These are phyloP conservation scores for Coemansia sp. DNA, from an alignment of 192 early-diverging fungal species.

Conservation along the genomic window DNA sequence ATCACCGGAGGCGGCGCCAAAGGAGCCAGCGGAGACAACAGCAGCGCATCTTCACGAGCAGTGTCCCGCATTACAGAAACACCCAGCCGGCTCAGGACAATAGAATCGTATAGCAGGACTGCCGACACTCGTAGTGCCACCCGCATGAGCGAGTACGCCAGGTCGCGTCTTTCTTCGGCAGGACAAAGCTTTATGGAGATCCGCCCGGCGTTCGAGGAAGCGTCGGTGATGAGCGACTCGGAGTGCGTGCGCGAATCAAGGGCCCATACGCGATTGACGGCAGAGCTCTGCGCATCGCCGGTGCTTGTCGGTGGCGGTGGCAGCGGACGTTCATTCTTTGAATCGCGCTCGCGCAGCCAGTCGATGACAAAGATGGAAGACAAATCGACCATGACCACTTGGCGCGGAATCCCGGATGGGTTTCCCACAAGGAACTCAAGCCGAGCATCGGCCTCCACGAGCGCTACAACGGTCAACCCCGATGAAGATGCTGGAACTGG, in stretches of 20 bases:
- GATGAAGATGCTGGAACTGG: conserved; percentile 13
- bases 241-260: conserved; percentile 13
- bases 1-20: conserved; percentile 18
- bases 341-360: conserved; percentile 33
- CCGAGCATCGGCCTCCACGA: conserved; percentile 9
- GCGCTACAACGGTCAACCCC: conserved; percentile 5
- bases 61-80: neutral
- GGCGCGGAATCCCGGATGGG: conserved; percentile 45
- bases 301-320: conserved; percentile 49
- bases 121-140: conserved; percentile 25
- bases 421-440: conserved; percentile 14
- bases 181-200: conserved; percentile 48
- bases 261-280: conserved; percentile 31
- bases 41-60: neutral
- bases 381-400: conserved; percentile 50
- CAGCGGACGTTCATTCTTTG: conserved; percentile 14
- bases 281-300: conserved; percentile 25
- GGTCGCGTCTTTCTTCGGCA: conserved; percentile 30
- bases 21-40: neutral
- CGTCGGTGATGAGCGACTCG: conserved; percentile 13
- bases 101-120: conserved; percentile 10
- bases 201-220: conserved; percentile 45
- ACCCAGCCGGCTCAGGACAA: conserved; percentile 12
- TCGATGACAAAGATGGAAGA: conserved; percentile 49
- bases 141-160: conserved; percentile 37